phyloP scores from a whole-genome alignment of 2,329 filamentous ascomycete species.

The Pestalotiopsis sp. region DNA sequence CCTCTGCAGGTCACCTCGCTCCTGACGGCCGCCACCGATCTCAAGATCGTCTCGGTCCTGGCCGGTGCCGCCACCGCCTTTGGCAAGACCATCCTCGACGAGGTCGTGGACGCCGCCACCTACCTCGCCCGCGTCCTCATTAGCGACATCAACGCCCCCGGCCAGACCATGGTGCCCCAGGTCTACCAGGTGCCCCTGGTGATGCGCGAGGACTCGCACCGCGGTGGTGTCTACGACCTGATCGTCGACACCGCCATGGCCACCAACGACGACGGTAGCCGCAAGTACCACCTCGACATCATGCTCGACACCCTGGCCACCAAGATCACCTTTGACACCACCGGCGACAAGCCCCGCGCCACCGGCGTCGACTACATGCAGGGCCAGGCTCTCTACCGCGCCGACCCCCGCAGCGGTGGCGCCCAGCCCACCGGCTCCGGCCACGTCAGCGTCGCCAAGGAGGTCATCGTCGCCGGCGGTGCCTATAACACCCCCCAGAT shows the following conservation, averaged over 20 bases:
- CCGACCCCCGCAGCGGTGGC: conserved; percentile 36
- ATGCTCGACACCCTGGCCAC: conserved; percentile 40
- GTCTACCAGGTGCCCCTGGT: conserved; percentile 53
- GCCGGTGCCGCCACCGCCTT: conserved; percentile 1
- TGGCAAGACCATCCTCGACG: conserved; percentile 4
- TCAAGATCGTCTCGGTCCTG: conserved; percentile 10
- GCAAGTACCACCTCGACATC: conserved; percentile 41
- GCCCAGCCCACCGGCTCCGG: conserved; percentile 21
- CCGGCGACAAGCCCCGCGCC: conserved; percentile 31
- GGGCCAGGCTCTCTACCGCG: conserved; percentile 42
- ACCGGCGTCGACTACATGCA: conserved; percentile 43
- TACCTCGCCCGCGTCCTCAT: conserved; percentile 22
- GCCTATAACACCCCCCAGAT: conserved; percentile 48
- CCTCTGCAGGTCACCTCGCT: conserved; percentile 10
- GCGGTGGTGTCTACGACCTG: conserved; percentile 51
- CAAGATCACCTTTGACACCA: conserved; percentile 39
- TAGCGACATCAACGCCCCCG: conserved; percentile 46
- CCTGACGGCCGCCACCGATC: conserved; percentile 5
- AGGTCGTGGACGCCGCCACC: conserved; percentile 5
- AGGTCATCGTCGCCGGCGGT: conserved; percentile 51
- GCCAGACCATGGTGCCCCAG: conserved; percentile 42
- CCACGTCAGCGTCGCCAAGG: conserved; percentile 35
- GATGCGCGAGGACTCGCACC: conserved; percentile 41
- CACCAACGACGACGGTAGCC: conserved; percentile 42
- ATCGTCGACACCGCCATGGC: conserved; percentile 36